A percentile compares a stretch with the other conserved stretches of the same genome.
Evolutionary conservation across 2,329 filamentous ascomycete species (phyloP).

Genomic region (Cyphellophora attinorum): DNA sequence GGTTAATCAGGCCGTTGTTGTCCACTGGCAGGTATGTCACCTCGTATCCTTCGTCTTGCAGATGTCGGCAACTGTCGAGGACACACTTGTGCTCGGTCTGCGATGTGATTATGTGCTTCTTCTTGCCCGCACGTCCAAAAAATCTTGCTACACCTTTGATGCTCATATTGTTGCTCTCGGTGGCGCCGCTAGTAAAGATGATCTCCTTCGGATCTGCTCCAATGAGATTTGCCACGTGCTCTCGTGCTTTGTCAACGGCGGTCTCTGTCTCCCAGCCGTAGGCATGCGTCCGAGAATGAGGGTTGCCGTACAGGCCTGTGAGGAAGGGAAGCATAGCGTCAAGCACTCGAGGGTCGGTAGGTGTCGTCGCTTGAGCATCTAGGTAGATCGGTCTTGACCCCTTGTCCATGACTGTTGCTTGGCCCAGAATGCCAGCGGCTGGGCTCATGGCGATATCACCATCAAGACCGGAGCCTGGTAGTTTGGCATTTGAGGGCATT

Average conservation of each 20-base stretch:
- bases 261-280: slow-evolving; percentile 99
- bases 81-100: slow-evolving; percentile 99
- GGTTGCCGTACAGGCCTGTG: slow-evolving; percentile 90
- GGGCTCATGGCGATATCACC: slow-evolving; percentile 61
- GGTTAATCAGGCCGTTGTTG: slow-evolving; percentile 71
- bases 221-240: slow-evolving; percentile 75
- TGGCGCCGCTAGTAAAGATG: slow-evolving; percentile 95
- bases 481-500: slow-evolving; percentile 46
- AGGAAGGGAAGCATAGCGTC: slow-evolving; percentile 96
- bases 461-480: slow-evolving; percentile 49
- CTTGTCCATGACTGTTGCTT: slow-evolving; percentile 86
- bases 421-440: slow-evolving; percentile 66
- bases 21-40: slow-evolving; percentile 94
- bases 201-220: slow-evolving; percentile 96
- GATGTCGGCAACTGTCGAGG: slow-evolving; percentile 88
- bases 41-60: slow-evolving; percentile 93
- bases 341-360: slow-evolving; percentile 84
- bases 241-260: slow-evolving; percentile 77
- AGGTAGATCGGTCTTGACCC: slow-evolving; percentile 92
- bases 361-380: slow-evolving; percentile 96
- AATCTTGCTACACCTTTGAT: slow-evolving; percentile 97
- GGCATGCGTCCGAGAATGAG: slow-evolving; percentile 91
- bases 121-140: slow-evolving; percentile 86
- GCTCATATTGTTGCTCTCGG: slow-evolving; percentile 99
- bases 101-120: slow-evolving; percentile 94